Base-by-base conservation (phyloP, 73 alveolate genomes). In the Paramecium biaurelia region DNA sequence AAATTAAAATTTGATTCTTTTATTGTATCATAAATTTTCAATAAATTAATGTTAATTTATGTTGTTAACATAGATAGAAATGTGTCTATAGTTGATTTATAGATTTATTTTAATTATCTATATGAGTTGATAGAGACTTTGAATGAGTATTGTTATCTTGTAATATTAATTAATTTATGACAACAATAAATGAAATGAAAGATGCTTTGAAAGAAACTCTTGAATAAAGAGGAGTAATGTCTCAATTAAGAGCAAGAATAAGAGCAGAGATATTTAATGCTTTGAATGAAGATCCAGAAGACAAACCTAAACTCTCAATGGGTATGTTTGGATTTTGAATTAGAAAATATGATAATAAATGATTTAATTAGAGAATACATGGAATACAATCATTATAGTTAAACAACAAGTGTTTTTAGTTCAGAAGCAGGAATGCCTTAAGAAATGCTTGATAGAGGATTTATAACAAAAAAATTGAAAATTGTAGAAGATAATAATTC, bases 321-420 rank as follows among this genome's bases (percentile, higher is more conserved):
- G 90, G 90, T 79, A 79, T 14, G 0, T 37, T 47, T 74, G 34
- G 56, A 43, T n/a, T 79, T 79, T 79, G 56, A 79, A 79, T 79
- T 96, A 85, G 99, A 98, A 92, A 98, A 98, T 93, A 58, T 97
- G 94, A 93, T 98, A 8, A 98, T 98, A 26, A 98, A 98, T 96
- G 99, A 97, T 58, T 93, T 98, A 96, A 98, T 98, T 74, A 95
- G 99, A 92, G 99, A 98, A 89, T 98, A 98, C 95, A 76, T 98
- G 59, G 97, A 95, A 87, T 97, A 96, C 72, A 98, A 98, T 92
- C 94, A 93, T 85, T 98, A 97, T 93, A 84, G 93, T 70, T 98
- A 97, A 72, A 85, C 99, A 2, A 79, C 92, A 18, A 92, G 97
- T 37, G 99, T 98, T 26, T 93, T 98, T 57, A 85, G 94, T 42